Base-by-base conservation (phyloP, 441 rosid species). In the Syzygium malaccense region DNA sequence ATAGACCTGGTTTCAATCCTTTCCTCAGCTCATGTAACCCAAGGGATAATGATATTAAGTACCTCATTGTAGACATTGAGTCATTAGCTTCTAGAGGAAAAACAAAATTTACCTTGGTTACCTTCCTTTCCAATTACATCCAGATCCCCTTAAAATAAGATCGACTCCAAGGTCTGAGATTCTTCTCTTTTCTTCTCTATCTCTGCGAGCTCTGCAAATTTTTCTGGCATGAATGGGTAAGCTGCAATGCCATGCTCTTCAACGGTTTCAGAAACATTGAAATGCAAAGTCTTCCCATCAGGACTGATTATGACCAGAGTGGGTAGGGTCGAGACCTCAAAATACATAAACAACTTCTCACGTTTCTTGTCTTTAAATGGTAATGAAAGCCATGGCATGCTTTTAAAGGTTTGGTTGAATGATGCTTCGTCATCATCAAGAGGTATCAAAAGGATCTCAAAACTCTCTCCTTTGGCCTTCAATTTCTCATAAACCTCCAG, bases 221-320 rank as follows among this genome's bases (percentile, higher is more conserved):
- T 95, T 90, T 95, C 95, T 4, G 94, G 95, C 54, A 96, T 94
- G 92, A 96, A 96, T 56, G 99, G 98, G 86, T 94, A 96, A 13
- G 97, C 96, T 64, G 87, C 85, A 89, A 86, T 55, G 86, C 98
- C 98, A 89, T 95, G 91, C 79, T 94, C 97, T 87, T 94, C 96
- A 14, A 96, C 88, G 49, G 95, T 94, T 89, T 95, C 95, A 85
- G 93, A 94, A n/a, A 90, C 97, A 91, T 96, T 96, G 4, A 91
- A 86, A 68, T 94, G 92, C 20, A 93, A 91, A 86, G 94, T 95
- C 90, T 96, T 96, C 33, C 99, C 98, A 91, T 96, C 96, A 1
- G 94, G 92, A 15, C 98, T 96, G 84, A 96, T 93, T 84, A 96
- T 92, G 86, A 95, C 97, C 89, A 96, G 86, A 5, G 96, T 94